A percentile compares a stretch with the other conserved stretches of the same genome.
These are phyloP conservation scores for Triangularia verruculosa DNA, from an alignment of 2,329 filamentous ascomycete genomes.

Conservation along the genomic window DNA sequence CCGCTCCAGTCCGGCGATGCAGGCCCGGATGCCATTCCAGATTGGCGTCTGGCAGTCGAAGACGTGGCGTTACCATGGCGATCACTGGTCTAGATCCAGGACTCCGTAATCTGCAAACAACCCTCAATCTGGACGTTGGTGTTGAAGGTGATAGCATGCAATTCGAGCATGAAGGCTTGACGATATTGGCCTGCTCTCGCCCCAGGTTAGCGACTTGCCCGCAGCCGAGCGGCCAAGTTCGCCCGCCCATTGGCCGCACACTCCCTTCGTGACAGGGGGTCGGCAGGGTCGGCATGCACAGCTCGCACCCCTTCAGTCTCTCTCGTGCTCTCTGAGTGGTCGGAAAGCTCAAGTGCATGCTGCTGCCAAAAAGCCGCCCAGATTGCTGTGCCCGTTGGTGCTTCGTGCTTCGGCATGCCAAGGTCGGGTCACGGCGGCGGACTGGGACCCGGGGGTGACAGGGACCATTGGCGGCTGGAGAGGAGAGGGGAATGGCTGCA, in stretches of 20 bases:
- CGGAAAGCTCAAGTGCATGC: conserved; percentile 9
- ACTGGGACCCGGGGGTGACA: conserved; percentile 9
- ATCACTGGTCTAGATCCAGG: background rate
- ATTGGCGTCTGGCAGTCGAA: background rate
- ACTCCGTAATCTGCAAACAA: background rate
- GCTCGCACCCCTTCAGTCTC: conserved; percentile 17
- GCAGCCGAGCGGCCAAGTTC: conserved; percentile 22
- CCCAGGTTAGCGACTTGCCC: conserved; percentile 23
- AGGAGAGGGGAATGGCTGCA: conserved; percentile 22
- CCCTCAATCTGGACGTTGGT: background rate
- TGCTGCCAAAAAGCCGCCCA: conserved; percentile 22
- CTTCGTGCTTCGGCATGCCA: conserved; percentile 11
- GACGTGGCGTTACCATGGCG: background rate
- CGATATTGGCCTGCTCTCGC: conserved; percentile 21
- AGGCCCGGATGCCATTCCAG: conserved; percentile 6
- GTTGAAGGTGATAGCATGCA: conserved; percentile 17
- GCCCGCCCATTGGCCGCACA: conserved; percentile 21
- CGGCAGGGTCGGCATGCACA: conserved; percentile 26
- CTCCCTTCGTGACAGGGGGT: conserved; percentile 21
- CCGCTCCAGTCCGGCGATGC: conserved; percentile 9
- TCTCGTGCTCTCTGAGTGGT: conserved; percentile 23
- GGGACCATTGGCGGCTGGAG: conserved; percentile 28
- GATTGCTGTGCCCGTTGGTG: conserved; percentile 21
- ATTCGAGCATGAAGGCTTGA: background rate
- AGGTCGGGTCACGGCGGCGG: conserved; percentile 10